phyloP scores from a whole-genome alignment of 2,329 filamentous ascomycete genomes.

The Fusarium haematococcum region DNA sequence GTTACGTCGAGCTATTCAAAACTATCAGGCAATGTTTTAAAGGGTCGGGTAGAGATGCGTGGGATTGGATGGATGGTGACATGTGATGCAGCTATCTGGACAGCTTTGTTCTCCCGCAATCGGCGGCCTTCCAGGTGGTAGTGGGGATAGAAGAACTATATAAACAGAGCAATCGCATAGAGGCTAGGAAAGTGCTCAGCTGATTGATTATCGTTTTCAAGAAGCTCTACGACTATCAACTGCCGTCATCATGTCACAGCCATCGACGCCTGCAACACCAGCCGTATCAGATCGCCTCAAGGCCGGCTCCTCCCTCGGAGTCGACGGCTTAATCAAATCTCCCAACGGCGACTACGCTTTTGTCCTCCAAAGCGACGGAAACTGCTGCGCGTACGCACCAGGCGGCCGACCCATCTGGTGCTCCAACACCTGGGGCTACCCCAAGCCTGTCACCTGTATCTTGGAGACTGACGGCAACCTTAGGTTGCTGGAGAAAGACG shows the following conservation, averaged over 20 bases:
- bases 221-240: neutral
- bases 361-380: neutral
- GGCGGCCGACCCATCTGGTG: neutral
- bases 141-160: neutral
- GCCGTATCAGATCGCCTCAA: neutral
- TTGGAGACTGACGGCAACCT: neutral
- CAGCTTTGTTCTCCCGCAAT: neutral
- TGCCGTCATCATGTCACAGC: neutral
- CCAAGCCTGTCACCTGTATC: neutral
- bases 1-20: neutral
- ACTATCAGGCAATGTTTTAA: neutral
- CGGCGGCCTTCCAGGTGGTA: neutral
- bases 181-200: neutral
- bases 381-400: neutral
- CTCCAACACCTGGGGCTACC: neutral
- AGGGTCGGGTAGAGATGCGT: neutral
- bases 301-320: neutral
- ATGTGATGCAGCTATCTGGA: neutral
- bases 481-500: neutral
- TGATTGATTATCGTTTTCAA: neutral
- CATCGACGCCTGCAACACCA: neutral
- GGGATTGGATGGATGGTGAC: neutral
- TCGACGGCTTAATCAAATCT: neutral
- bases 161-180: neutral
- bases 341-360: neutral